Evolutionary conservation across 768 basidiomycete species (phyloP), one percentile per base, ranked within the genome.

Genomic region (Mrakia blollopis): DNA sequence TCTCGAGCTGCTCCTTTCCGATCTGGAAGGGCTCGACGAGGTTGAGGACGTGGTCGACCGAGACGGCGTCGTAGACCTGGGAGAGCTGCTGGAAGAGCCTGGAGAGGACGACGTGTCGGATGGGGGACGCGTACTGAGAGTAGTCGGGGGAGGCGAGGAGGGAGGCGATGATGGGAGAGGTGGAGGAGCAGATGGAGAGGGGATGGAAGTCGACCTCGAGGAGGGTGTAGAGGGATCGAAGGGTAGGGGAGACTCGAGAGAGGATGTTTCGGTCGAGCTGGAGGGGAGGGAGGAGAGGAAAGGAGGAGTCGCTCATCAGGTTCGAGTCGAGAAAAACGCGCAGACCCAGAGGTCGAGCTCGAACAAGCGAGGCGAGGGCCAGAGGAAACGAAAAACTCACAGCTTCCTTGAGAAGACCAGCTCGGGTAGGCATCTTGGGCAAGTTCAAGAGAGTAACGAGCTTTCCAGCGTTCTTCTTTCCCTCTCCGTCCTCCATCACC

Each of bases 121-220:
- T 88, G 76, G 94, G 91, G n/a, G 91, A 88, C 30, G 94, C 88
- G 84, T 97, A 98, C 1, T 91, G 89, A 0, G 91, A 86, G 80
- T 92, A 94, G 1, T 89, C 85, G 78, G 79, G 80, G 75, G 81
- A 80, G 37, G 71, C 81, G 28, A 85, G 83, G 75, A 95, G 88
- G 7, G 86, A 81, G 61, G 87, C 84, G 74, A 98, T 88, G 78
- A 98, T 86, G 14, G 94, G 92, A 5, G 92, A 89, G 61, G 93
- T 89, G 78, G 88, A 87, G 7, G 87, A 83, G 83, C 92, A 93
- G 77, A 97, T 90, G 0, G 89, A 90, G 79, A 96, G 88, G 0
- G 96, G 96, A 82, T 98, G 93, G 81, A 98, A 96, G 9, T 92
- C 91, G 60, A 91, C 91, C 85, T 97, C 94, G 79, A 99, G 89